Evolutionary conservation across 345 rosid species (phyloP), one percentile per base, ranked within the genome.

Genomic region (Brassica napus): DNA sequence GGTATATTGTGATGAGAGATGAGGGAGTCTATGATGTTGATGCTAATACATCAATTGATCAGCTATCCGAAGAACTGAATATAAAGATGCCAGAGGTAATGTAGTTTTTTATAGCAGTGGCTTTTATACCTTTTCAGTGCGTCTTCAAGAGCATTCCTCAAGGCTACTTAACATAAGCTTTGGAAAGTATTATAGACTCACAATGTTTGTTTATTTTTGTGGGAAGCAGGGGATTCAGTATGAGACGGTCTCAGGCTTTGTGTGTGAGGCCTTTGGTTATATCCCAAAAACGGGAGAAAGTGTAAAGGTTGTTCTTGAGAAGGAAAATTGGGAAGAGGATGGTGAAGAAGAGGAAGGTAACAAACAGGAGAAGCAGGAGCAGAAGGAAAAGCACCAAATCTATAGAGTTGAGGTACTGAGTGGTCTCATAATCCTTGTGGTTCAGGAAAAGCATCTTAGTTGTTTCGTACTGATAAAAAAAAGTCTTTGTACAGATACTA

Each of bases 1-100:
- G 99, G 68, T 93, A 93, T 78, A 87, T 95, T 73, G 98, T 93
- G 28, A 93, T 91, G 99, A 88, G 97, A 84, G 98, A 93, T 37
- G 97, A 93, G 68, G 99, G 98, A 69, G 78, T 91, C 63, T 93
- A 85, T 82, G 99, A 95, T 65, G 93, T 95, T 79, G 99, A 95
- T 89, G 99, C 97, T 12, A 95, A 95, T 79, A 93, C 98, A 72
- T 87, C 99, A 42, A 95, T 90, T 73, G 99, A 95, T 84, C 99
- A 93, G 77, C 91, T 93, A 42, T 89, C 97, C 52, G 98, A 93
- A 86, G 99, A 95, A 73, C 85, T 95, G 16, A 90, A 89, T 79
- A 87, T 95, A 82, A 88, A 90, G 86, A 95, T 95, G 99, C 92
- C 97, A 8, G 99, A 95, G 94, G 99, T 95, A 84, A 71, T 78